These are phyloP conservation scores for Podospora appendiculata DNA, from an alignment of 495 filamentous ascomycete species.

Conservation along the genomic window DNA sequence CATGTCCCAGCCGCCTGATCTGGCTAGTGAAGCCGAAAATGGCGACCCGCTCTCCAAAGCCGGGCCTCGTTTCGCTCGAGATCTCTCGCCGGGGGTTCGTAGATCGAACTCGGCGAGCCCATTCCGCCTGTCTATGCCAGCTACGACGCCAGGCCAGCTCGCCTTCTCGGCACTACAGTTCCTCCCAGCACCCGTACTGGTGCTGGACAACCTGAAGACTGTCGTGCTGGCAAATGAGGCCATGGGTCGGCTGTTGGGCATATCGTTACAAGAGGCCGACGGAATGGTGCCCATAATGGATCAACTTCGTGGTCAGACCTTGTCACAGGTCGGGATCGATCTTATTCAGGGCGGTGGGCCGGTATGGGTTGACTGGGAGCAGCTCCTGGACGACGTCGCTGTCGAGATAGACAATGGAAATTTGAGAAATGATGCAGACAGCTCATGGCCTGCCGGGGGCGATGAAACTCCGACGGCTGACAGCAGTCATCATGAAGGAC, in stretches of 20 bases:
- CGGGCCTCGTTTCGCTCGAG: constrained; percentile 2
- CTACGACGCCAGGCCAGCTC: constrained; percentile 33
- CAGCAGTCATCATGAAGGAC: constrained; percentile 5
- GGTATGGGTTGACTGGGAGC: constrained; percentile 48
- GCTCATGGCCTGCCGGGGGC: constrained; percentile 1
- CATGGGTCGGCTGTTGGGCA: constrained; percentile 54
- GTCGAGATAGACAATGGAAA: constrained; percentile 33
- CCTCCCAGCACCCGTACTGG: constrained; percentile 57
- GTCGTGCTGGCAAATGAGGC: constrained; percentile 64
- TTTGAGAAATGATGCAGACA: not conserved
- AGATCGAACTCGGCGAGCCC: constrained; percentile 24
- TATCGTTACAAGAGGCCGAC: constrained; percentile 30
- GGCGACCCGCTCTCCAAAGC: not conserved
- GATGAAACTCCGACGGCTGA: constrained; percentile 4
- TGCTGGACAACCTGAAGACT: constrained; percentile 54
- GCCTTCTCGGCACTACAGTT: constrained; percentile 61
- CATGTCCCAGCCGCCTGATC: not conserved
- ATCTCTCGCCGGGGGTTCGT: not conserved
- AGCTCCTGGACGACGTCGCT: constrained; percentile 44
- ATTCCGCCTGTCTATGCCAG: constrained; percentile 29
- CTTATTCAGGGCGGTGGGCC: constrained; percentile 49
- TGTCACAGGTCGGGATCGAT: constrained; percentile 56
- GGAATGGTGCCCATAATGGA: constrained; percentile 27
- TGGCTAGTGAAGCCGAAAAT: not conserved
- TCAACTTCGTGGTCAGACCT: constrained; percentile 44